Conservation (phyloP, 148 eudicot species). For the Rhododendron ovatum region DNA sequence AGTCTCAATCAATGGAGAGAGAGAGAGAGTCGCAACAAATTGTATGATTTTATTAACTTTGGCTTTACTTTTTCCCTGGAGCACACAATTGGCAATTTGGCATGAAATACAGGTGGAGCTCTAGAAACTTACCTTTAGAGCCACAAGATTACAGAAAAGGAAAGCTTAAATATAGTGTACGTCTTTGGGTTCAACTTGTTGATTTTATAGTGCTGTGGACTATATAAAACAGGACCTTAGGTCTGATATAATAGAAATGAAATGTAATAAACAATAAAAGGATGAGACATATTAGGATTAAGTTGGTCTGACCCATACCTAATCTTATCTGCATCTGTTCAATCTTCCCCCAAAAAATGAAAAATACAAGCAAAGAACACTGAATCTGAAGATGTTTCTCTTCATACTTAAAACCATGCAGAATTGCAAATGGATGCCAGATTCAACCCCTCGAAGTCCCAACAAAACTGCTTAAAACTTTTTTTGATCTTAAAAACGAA, state of each 20-base stretch:
- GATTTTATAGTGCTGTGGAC: too few species aligned
- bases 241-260: too few species aligned
- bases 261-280: too few species aligned
- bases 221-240: too few species aligned
- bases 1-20: too few species aligned
- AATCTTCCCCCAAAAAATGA: background rate
- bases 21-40: too few species aligned
- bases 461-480: background rate
- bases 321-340: background rate
- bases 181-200: too few species aligned
- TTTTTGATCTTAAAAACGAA: background rate
- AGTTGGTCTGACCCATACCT: background rate
- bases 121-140: background rate
- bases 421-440: background rate
- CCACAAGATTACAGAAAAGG: background rate
- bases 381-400: background rate
- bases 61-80: background rate
- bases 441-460: background rate
- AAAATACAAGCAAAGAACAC: background rate
- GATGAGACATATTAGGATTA: too few species aligned
- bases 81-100: background rate
- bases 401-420: background rate
- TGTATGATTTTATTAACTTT: background rate
- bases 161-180: too few species aligned
- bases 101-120: background rate